These are phyloP conservation scores for Aspergillus chevalieri DNA, from an alignment of 2,329 filamentous ascomycete species.

Conservation along the genomic window DNA sequence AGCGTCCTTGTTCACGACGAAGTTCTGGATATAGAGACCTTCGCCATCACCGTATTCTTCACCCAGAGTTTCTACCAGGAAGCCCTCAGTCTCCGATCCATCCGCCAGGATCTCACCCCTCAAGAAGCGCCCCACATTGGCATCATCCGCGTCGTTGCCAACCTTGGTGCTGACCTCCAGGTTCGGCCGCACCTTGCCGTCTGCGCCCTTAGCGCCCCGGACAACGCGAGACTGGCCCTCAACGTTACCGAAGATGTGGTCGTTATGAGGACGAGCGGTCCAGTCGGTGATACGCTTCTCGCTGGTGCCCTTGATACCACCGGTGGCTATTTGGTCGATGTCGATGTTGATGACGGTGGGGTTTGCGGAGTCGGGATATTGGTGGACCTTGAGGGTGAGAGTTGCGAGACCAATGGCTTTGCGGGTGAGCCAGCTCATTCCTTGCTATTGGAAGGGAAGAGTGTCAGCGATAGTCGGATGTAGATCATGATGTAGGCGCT, in stretches of 20 bases:
- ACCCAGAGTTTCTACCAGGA: constrained; percentile 50
- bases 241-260: constrained; percentile 74
- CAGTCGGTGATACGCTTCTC: constrained; percentile 56
- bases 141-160: constrained; percentile 33
- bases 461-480: constrained; percentile 1
- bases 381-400: constrained; percentile 58
- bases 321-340: constrained; percentile 66
- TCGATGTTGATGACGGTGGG: constrained; percentile 56
- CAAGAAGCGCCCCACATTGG: constrained; percentile 32
- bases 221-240: constrained; percentile 54
- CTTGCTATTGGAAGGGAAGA: constrained; percentile 44
- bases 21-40: constrained; percentile 44
- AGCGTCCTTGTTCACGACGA: constrained; percentile 42
- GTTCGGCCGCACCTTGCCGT: constrained; percentile 30
- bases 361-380: constrained; percentile 42
- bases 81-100: constrained; percentile 53
- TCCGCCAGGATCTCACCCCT: constrained; percentile 43
- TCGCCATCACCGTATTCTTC: constrained; percentile 38
- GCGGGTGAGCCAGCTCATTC: constrained; percentile 64
- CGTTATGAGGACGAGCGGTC: constrained; percentile 58
- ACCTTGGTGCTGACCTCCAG: constrained; percentile 34
- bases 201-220: constrained; percentile 28
- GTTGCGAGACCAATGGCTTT: constrained; percentile 65
- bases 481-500: constrained; percentile 2
- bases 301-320: constrained; percentile 61